A percentile compares a stretch with the other conserved stretches of the same genome.
phyloP scores from a whole-genome alignment of 2,329 filamentous ascomycete species.

The Rhexocercosporidium sp. region DNA sequence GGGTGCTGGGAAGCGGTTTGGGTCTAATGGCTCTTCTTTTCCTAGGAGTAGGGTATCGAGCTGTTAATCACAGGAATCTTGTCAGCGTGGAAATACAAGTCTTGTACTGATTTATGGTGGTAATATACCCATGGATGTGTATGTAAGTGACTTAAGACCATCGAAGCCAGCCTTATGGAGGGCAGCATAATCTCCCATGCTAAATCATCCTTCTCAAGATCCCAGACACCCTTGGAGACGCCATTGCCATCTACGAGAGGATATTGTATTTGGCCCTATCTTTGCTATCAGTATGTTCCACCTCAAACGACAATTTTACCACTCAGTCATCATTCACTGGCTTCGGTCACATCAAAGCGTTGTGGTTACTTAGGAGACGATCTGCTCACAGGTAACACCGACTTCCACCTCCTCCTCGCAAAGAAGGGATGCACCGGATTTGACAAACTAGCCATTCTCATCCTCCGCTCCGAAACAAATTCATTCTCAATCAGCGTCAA shows the following conservation, averaged over 20 bases:
- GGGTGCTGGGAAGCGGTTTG: conserved; percentile 2
- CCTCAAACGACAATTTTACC: background rate
- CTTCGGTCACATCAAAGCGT: background rate
- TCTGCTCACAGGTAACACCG: background rate
- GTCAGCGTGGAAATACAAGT: background rate
- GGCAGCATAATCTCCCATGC: conserved; percentile 13
- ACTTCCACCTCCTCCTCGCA: background rate
- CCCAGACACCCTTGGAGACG: background rate
- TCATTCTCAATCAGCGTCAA: background rate
- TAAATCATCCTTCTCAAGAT: conserved; percentile 1
- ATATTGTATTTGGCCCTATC: background rate
- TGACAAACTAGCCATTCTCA: background rate
- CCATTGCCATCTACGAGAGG: conserved; percentile 3
- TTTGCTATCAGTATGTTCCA: background rate
- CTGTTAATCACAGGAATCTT: background rate
- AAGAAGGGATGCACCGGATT: conserved; percentile 1
- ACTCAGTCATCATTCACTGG: background rate
- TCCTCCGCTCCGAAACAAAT: background rate
- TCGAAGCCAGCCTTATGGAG: background rate
- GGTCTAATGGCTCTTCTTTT: conserved; percentile 1
- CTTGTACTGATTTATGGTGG: background rate
- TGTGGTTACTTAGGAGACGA: background rate
- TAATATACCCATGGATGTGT: conserved; percentile 14
- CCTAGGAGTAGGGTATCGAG: conserved; percentile 9
- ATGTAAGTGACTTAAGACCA: background rate